Conservation (phyloP, 345 rosid genomes). For the Populus tremula region DNA sequence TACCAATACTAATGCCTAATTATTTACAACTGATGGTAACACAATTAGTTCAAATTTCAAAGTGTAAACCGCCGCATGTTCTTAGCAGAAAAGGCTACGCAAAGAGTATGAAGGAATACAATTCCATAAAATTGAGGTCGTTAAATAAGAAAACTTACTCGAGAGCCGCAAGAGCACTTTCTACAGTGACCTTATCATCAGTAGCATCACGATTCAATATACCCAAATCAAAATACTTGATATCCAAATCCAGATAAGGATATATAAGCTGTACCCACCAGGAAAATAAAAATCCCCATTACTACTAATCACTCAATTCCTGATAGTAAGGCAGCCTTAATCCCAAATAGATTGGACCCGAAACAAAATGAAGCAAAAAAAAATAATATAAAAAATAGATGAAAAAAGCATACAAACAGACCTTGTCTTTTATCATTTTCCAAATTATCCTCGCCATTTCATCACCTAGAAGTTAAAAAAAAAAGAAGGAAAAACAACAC, state of each 20-base stretch:
- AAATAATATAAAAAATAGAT: not conserved
- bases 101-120: not conserved
- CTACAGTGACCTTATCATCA: constrained; percentile 72
- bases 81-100: not conserved
- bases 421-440: constrained; percentile 83
- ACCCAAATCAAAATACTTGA: constrained; percentile 89
- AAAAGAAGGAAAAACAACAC: not conserved
- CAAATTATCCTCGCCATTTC: constrained; percentile 96
- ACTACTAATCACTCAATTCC: not conserved
- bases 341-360: not conserved
- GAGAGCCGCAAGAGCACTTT: constrained; percentile 87
- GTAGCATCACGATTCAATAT: constrained; percentile 86
- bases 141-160: constrained; percentile 44
- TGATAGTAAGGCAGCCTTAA: not conserved
- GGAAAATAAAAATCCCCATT: not conserved
- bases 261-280: constrained; percentile 65
- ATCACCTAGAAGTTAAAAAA: constrained; percentile 51
- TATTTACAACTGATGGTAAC: no score
- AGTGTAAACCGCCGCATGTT: no score
- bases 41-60: no score
- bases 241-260: constrained; percentile 79
- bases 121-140: not conserved
- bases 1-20: no score
- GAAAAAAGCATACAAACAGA: constrained; percentile 22
- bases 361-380: not conserved